phyloP scores from a whole-genome alignment of 768 basidiomycete genomes.

The Trametes sanguinea region DNA sequence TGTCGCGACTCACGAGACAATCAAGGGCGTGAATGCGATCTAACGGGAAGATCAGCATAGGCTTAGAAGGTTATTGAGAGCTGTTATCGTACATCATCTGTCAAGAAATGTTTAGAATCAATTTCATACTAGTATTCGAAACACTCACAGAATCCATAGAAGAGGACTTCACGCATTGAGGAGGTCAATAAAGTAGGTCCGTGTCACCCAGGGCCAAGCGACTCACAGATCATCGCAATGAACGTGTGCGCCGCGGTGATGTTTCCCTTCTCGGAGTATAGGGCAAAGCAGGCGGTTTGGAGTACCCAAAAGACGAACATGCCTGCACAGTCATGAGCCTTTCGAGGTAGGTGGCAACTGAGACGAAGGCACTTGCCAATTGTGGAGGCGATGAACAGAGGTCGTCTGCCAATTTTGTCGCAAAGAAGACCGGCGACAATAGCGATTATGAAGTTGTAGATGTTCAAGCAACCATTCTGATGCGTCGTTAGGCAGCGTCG shows the following conservation, averaged over 20 bases:
- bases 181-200: neutral
- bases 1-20: slow-evolving; percentile 19
- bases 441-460: slow-evolving; percentile 59
- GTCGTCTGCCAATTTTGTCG: slow-evolving; percentile 52
- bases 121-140: neutral
- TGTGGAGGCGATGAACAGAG: slow-evolving; percentile 50
- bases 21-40: slow-evolving; percentile 29
- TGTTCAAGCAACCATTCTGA: slow-evolving; percentile 55
- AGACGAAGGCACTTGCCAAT: slow-evolving; percentile 34
- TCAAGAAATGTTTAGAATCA: neutral
- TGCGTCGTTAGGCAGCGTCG: neutral
- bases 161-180: slow-evolving; percentile 34
- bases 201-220: no score
- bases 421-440: slow-evolving; percentile 49
- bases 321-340: slow-evolving; percentile 24
- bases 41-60: neutral
- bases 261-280: slow-evolving; percentile 33
- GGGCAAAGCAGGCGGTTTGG: slow-evolving; percentile 40
- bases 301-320: slow-evolving; percentile 43
- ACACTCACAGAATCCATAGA: slow-evolving; percentile 40
- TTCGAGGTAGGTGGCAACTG: neutral
- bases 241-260: slow-evolving; percentile 42
- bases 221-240: slow-evolving; percentile 48
- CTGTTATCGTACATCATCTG: slow-evolving; percentile 29
- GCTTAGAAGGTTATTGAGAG: neutral